Conservation (phyloP, 208 protist genomes). For the Trichomonas vaginalis region DNA sequence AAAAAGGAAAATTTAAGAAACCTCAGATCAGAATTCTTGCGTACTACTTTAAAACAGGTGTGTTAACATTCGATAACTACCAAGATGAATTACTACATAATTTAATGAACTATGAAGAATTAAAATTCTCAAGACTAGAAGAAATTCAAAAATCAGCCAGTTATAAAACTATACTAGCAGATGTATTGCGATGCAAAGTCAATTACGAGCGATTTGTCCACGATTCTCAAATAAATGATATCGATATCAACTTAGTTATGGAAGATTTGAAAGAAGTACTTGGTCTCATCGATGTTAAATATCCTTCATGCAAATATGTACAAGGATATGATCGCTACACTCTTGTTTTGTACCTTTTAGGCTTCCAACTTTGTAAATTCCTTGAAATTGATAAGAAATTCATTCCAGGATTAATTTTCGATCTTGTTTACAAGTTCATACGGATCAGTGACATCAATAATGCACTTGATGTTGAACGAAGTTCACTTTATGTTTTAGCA, state of each 20-base stretch:
- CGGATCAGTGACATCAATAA: not conserved
- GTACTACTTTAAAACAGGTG: not conserved
- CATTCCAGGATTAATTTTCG: not conserved
- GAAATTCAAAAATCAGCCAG: not conserved
- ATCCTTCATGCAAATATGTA: not conserved
- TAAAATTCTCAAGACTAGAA: too few species aligned
- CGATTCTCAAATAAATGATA: not conserved
- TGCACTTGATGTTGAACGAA: not conserved
- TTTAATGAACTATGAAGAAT: not conserved
- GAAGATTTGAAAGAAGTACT: not conserved
- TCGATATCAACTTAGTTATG: not conserved
- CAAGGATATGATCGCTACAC: not conserved
- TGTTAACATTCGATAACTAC: not conserved
- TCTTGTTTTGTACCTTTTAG: not conserved
- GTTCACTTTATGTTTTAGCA: not conserved
- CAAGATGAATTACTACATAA: not conserved
- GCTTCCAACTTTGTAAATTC: not conserved
- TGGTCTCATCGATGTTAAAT: not conserved
- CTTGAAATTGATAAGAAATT: not conserved
- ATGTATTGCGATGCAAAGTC: not conserved
- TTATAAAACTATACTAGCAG: not conserved
- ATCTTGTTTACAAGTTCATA: not conserved
- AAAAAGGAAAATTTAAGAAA: not conserved
- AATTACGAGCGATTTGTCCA: not conserved
- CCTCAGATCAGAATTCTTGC: not conserved